Percentiles rank a stretch among this genome's conserved stretches.
These are phyloP conservation scores for Leucosporidium creatinivorum DNA, from an alignment of 768 basidiomycete species.

Conservation along the genomic window DNA sequence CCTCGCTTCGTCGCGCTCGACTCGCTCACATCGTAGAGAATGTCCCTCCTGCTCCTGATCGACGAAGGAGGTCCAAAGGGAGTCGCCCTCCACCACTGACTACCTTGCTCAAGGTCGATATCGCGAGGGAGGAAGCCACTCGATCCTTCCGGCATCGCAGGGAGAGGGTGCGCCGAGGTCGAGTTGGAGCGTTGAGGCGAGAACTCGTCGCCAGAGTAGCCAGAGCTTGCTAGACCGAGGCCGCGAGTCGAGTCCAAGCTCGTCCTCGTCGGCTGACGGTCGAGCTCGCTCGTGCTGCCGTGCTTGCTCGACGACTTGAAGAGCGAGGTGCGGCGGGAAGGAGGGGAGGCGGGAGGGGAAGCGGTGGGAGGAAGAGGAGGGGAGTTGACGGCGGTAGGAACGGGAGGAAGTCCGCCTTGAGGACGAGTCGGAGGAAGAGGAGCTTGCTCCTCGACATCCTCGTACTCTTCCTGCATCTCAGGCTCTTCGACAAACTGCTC, in stretches of 20 bases:
- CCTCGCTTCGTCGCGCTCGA: slow-evolving; percentile 1
- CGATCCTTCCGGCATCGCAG: too few relatives aligned
- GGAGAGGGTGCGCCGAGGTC: too few relatives aligned
- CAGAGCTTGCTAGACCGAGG: too few relatives aligned
- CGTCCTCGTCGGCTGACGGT: not conserved
- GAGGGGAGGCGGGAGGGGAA: not conserved
- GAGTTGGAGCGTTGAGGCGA: too few relatives aligned
- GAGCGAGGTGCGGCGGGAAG: not conserved
- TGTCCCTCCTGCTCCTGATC: slow-evolving; percentile 2
- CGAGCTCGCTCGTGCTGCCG: slow-evolving; percentile 2
- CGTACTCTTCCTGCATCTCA: not conserved
- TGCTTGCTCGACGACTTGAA: slow-evolving; percentile 9
- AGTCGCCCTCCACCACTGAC: slow-evolving; percentile 15
- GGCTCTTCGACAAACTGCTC: slow-evolving; percentile 15
- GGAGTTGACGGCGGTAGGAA: not conserved
- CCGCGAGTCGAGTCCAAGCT: too few relatives aligned
- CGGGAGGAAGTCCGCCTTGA: slow-evolving; percentile 9
- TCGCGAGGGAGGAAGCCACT: not conserved
- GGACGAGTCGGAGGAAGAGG: slow-evolving; percentile 24
- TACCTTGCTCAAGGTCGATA: slow-evolving; percentile 9
- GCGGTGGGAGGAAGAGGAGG: not conserved
- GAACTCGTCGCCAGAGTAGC: too few relatives aligned
- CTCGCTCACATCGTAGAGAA: not conserved
- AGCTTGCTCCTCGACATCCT: slow-evolving; percentile 9
- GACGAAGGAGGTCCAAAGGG: slow-evolving; percentile 1